Base-by-base conservation (phyloP, 176 grass and related monocot species). In the Alopecurus myosuroides region DNA sequence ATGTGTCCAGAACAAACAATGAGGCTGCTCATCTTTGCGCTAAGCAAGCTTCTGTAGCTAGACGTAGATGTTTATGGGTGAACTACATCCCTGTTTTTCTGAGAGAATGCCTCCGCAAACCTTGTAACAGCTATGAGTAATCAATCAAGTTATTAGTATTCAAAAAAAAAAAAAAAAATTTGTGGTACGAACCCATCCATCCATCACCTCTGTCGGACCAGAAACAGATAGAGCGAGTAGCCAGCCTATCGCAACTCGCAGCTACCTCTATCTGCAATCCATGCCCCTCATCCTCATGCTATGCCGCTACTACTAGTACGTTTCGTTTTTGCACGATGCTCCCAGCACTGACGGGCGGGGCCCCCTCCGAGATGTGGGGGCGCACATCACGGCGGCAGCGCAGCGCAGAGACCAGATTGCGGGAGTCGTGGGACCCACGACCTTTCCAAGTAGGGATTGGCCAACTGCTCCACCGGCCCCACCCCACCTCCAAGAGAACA, bases 371-470 rank as follows among this genome's bases (percentile, higher is more conserved):
- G 44, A 64, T 31, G 76, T 60, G 53, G 35, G 73, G 52, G 68
- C 77, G 79, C 86, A 40, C 22, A 12, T 73, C 41, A 17, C 56
- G 77, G 31, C 77, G 8, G 35, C 85, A 29, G 12, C 42, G n/a
- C n/a, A n/a, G n/a, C 81, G 70, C 51, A 52, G 55, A 69, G 56
- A 80, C 26, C 67, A 73, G 81, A 56, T 74, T 57, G 76, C 41
- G 46, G 33, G 34, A 45, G 73, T 88, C 64, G 39, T 88, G 83
- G 86, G 82, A 5, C 46, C 75, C 70, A 69, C 53, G 34, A 41
- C 30, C 81, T 84, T 91, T 80, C 49, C 30, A 11, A 80, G 42
- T 37, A 11, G 74, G 78, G 82, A 92, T 94, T 90, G 88, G 93
- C 85, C 88, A 88, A 53, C 88, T 90, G 78, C 81, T 90, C 25